phyloP scores from a whole-genome alignment of 1,284 basidiomycete genomes.

The Cryptococcus amylolentus region DNA sequence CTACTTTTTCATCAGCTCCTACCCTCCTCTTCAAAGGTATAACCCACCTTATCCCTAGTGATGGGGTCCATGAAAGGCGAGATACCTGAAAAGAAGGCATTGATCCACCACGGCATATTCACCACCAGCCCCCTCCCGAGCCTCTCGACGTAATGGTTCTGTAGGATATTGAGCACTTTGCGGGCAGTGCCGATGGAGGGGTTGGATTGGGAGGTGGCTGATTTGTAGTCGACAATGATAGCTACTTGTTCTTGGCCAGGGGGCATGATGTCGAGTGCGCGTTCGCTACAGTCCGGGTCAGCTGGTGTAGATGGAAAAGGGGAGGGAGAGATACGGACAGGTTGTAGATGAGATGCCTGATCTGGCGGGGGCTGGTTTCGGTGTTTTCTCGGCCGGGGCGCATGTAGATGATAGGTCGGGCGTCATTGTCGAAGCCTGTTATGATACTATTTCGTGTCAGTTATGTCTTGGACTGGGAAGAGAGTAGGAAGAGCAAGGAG shows the following conservation, averaged over 20 bases:
- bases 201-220: slow-evolving; percentile 71
- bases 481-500: no score
- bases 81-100: slow-evolving; percentile 82
- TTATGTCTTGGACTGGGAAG: no score
- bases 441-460: slow-evolving; percentile 57
- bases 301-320: background rate
- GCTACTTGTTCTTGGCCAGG: slow-evolving; percentile 72
- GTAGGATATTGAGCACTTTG: slow-evolving; percentile 77
- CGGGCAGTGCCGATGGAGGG: slow-evolving; percentile 72
- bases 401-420: slow-evolving; percentile 77
- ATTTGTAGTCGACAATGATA: slow-evolving; percentile 79
- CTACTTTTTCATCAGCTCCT: slow-evolving; percentile 43
- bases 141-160: slow-evolving; percentile 81
- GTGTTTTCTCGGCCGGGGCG: slow-evolving; percentile 79
- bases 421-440: slow-evolving; percentile 76
- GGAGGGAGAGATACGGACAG: slow-evolving; percentile 56
- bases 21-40: background rate
- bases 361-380: slow-evolving; percentile 66
- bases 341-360: slow-evolving; percentile 76
- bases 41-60: slow-evolving; percentile 77
- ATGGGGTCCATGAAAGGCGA: slow-evolving; percentile 84
- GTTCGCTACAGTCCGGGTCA: slow-evolving; percentile 58
- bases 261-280: slow-evolving; percentile 80
- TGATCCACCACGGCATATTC: slow-evolving; percentile 73
- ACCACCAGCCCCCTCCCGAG: slow-evolving; percentile 80